Evolutionary conservation across 768 basidiomycete species (phyloP), one percentile per base, ranked within the genome.

Genomic region (Naganishia vishniacii): DNA sequence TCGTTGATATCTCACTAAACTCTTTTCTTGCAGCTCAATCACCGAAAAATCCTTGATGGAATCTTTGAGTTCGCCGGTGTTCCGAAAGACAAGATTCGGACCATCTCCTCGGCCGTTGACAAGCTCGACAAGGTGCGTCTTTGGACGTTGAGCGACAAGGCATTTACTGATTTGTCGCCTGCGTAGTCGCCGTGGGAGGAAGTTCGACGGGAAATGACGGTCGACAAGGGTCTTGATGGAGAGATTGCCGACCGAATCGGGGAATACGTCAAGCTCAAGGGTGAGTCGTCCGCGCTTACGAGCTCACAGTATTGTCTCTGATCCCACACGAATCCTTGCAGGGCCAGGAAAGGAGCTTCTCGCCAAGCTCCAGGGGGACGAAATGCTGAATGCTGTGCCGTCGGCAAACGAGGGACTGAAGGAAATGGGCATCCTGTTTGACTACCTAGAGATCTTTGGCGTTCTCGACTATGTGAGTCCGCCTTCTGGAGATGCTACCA

Each of bases 21-120:
- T n/a, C n/a, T n/a, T n/a, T n/a, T n/a, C n/a, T 1, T 8, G 25
- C 69, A 93, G 90, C 79, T 95, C 65, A 99, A 99, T 77, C 88
- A 99, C 82, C 84, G 95, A 51, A 97, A 93, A 79, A 88, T 99
- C 67, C 82, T 99, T 15, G 95, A 99, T 75, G 95, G 94, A 29
- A 88, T 99, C 65, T 98, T 98, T 72, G 87, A 91, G 72, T 87
- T 97, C 1, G 98, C 93, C 70, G 95, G 95, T 60, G 95, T 99
- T 4, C 88, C 92, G 0, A 71, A 80, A 25, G 90, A 91, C 26
- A 95, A 91, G 79, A 92, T 89, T 51, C 84, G 94, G 5, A 80
- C 86, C 15, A 98, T 98, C 68, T 94, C 91, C 0, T 93, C 90
- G 16, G 94, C 95, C 0, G 94, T 98, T 11, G 95, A 99, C 78